Percentiles rank a stretch among this genome's conserved stretches.
Evolutionary conservation across 768 basidiomycete genomes (phyloP).

Genomic region (Mycena albidolilacea): DNA sequence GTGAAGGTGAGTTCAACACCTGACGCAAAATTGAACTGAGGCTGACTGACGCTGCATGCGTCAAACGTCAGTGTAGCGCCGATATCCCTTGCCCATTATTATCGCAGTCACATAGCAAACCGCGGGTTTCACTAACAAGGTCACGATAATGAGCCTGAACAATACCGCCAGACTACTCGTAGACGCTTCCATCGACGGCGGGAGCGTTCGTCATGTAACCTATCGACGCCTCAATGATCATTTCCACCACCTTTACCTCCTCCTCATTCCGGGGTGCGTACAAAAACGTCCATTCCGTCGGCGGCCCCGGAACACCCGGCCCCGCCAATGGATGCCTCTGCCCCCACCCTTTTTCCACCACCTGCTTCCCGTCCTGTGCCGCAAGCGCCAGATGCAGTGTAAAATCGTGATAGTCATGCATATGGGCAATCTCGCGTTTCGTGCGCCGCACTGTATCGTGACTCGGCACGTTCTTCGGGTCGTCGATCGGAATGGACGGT

Average conservation of each 20-base stretch:
- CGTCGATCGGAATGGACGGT: conserved; percentile 30
- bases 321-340: conserved; percentile 36
- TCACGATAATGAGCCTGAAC: no score
- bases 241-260: conserved; percentile 33
- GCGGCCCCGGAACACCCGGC: conserved; percentile 34
- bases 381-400: conserved; percentile 36
- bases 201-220: conserved; percentile 34
- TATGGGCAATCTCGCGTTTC: conserved; percentile 37
- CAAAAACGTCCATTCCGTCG: conserved; percentile 37
- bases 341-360: conserved; percentile 35
- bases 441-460: conserved; percentile 38
- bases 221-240: conserved; percentile 30
- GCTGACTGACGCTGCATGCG: no score
- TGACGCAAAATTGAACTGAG: no score
- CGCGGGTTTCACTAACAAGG: no score
- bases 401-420: conserved; percentile 38
- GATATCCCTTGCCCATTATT: no score
- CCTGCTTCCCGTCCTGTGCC: conserved; percentile 34
- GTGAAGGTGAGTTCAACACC: no score
- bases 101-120: no score
- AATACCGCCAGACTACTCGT: no score
- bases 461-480: conserved; percentile 35
- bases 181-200: neutral
- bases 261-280: conserved; percentile 34
- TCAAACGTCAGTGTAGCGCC: no score